Conservation (phyloP, 139 green algal genomes). For the Chlorella sp. region DNA sequence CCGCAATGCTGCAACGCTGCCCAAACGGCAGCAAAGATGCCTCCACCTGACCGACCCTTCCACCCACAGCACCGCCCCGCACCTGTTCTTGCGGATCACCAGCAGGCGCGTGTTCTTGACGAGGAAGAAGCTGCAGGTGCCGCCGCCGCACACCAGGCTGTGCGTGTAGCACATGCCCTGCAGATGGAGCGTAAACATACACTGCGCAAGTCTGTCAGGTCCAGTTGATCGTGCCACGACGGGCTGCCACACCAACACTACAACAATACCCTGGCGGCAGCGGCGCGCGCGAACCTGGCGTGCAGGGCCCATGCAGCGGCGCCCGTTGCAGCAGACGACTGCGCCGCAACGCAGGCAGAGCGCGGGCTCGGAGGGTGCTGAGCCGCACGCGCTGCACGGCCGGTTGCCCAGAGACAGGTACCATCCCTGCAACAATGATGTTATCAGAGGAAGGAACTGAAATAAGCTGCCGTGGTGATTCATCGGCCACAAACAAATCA, state of each 20-base stretch:
- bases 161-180: slow-evolving; percentile 37
- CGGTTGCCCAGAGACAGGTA: slow-evolving; percentile 24
- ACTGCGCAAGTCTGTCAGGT: not conserved
- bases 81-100: slow-evolving; percentile 33
- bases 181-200: not conserved
- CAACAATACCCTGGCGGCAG: not conserved
- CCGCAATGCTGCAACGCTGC: not conserved
- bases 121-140: slow-evolving; percentile 28
- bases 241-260: too few relatives aligned
- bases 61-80: not conserved
- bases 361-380: slow-evolving; percentile 4
- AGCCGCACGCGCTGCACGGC: slow-evolving; percentile 1
- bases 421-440: slow-evolving; percentile 15
- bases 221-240: too few relatives aligned
- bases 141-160: slow-evolving; percentile 20
- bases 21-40: not conserved
- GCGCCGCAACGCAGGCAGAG: slow-evolving; percentile 38
- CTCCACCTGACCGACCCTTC: too few relatives aligned
- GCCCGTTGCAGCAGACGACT: slow-evolving; percentile 23
- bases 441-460: too few relatives aligned
- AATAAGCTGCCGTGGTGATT: too few relatives aligned
- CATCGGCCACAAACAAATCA: too few relatives aligned
- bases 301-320: slow-evolving; percentile 5
- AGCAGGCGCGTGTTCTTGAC: slow-evolving; percentile 40
- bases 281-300: not conserved